Evolutionary conservation across 2,329 filamentous ascomycete genomes (phyloP), one percentile per base, ranked within the genome.

Genomic region (Colletotrichum destructivum): DNA sequence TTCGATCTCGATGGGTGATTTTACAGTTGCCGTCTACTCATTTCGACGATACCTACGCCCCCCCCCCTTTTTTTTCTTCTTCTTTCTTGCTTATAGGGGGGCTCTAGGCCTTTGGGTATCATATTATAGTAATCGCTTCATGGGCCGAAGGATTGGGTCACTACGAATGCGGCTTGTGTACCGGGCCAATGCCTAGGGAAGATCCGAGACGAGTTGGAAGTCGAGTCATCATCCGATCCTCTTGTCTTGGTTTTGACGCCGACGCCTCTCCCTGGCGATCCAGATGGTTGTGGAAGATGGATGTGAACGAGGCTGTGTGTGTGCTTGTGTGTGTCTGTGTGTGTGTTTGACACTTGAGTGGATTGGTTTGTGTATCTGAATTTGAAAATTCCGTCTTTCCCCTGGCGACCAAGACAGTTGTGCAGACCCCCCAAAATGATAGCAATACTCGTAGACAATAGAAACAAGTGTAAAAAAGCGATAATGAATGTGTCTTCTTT

Each of bases 281-380:
- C 18, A 23, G 40, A 21, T 31, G 16, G 8, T 18, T 38, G 13
- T 9, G 31, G 31, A 8, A 23, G 21, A 21, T 21, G 16, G 8
- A 18, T 38, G 13, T 62, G 44, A 49, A 60, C 26, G 54, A 68
- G 21, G 52, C 52, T 38, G 52, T 65, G n/a, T 60, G 59, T 47
- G 31, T 31, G 2, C 46, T 59, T 59, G 31, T 35, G 31, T 35
- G 31, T 35, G 5, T 31, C 8, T 35, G 31, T 35, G 31, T 35
- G 8, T 9, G 8, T 9, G 31, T 65, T 62, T 61, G 64, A 71
- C 52, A 71, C 57, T 35, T 38, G 56, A 71, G 68, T 68, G 57
- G 68, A 71, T 68, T 71, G 63, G 54, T 23, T 71, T 71, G 54
- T 60, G 68, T 68, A 71, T 71, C 44, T 71, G 68, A 71, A 60